Evolutionary conservation across 768 basidiomycete genomes (phyloP).

Genomic region (Lactifluus piperatus): DNA sequence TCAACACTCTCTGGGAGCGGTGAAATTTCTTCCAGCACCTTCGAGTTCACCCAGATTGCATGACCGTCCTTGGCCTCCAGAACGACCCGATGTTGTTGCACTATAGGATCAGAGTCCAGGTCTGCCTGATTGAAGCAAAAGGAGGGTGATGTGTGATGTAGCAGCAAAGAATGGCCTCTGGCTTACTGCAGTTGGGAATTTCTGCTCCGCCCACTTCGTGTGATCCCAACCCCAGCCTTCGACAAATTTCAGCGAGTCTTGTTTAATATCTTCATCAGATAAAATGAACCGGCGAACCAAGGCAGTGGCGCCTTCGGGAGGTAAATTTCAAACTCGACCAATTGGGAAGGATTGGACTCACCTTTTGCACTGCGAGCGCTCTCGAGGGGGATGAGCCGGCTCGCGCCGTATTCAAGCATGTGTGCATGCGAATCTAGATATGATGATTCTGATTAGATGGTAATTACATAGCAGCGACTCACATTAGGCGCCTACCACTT

Average conservation of each 20-base stretch:
- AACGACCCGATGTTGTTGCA: slow-evolving; percentile 61
- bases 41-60: slow-evolving; percentile 76
- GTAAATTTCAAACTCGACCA: slow-evolving; percentile 1
- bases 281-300: slow-evolving; percentile 56
- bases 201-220: slow-evolving; percentile 52
- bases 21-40: slow-evolving; percentile 45
- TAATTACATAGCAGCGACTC: slow-evolving; percentile 6
- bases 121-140: slow-evolving; percentile 40
- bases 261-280: slow-evolving; percentile 44
- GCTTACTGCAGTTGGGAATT: slow-evolving; percentile 65
- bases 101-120: slow-evolving; percentile 59
- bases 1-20: slow-evolving; percentile 63
- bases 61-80: slow-evolving; percentile 85
- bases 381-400: slow-evolving; percentile 53
- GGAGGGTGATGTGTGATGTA: background rate
- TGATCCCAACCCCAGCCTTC: slow-evolving; percentile 91
- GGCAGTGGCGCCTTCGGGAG: slow-evolving; percentile 46
- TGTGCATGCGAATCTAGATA: slow-evolving; percentile 70
- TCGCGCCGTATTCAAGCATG: slow-evolving; percentile 69
- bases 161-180: background rate
- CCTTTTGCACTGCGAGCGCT: slow-evolving; percentile 53
- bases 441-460: slow-evolving; percentile 15
- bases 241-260: slow-evolving; percentile 53
- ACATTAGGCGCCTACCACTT: slow-evolving; percentile 41
- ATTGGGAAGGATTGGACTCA: slow-evolving; percentile 19